Conservation (phyloP, 306 rosid species). For the Vigna unguiculata region DNA sequence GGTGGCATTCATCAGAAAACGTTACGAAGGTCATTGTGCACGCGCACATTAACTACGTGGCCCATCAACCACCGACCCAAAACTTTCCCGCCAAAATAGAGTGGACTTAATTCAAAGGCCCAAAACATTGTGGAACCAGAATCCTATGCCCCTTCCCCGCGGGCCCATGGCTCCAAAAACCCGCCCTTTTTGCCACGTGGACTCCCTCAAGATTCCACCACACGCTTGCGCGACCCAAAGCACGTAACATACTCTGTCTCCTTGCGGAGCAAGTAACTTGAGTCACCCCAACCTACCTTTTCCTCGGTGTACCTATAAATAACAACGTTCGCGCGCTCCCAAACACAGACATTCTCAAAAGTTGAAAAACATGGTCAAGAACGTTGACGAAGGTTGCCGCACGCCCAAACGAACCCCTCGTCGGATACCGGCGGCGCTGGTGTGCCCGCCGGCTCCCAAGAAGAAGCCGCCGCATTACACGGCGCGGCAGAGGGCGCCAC, state of each 20-base stretch:
- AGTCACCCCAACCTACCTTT: not conserved
- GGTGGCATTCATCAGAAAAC: slow-evolving; percentile 2
- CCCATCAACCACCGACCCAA: slow-evolving; percentile 1
- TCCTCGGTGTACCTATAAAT: slow-evolving; percentile 35
- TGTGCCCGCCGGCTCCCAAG: slow-evolving; percentile 60
- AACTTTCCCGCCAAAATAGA: slow-evolving; percentile 42
- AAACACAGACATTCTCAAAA: not conserved
- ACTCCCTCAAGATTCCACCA: slow-evolving; percentile 25
- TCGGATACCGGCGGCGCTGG: slow-evolving; percentile 33
- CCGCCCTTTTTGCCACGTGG: slow-evolving; percentile 34
- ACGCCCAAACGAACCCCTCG: slow-evolving; percentile 51
- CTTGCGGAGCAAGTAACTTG: slow-evolving; percentile 42
- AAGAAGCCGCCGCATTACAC: slow-evolving; percentile 43
- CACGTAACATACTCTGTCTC: not conserved
- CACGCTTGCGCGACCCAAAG: slow-evolving; percentile 36
- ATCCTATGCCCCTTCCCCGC: slow-evolving; percentile 24
- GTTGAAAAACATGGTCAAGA: slow-evolving; percentile 19
- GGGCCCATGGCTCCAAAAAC: slow-evolving; percentile 29
- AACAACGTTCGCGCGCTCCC: not conserved
- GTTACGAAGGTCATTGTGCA: not conserved
- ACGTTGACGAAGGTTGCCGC: slow-evolving; percentile 47
- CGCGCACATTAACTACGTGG: slow-evolving; percentile 4
- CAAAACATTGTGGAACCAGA: not conserved
- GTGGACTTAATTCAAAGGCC: slow-evolving; percentile 20
- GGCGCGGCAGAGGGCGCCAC: slow-evolving; percentile 39